A percentile compares a stretch with the other conserved stretches of the same genome.
Conservation (phyloP, 495 filamentous ascomycete genomes). For the Pyrenula aspistea region DNA sequence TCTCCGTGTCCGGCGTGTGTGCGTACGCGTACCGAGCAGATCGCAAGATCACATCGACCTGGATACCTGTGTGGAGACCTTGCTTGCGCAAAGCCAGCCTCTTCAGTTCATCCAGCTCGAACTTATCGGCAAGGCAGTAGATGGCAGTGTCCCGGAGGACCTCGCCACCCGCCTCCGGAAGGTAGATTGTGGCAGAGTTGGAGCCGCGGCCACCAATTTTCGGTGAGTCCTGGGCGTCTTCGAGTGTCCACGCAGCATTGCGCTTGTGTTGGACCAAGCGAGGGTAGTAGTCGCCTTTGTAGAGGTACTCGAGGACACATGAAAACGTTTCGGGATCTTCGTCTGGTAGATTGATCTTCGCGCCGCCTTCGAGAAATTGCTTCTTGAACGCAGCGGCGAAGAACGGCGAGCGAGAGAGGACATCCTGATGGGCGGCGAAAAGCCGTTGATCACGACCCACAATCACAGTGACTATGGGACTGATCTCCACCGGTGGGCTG, state of each 20-base stretch:
- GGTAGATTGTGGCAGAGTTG: constrained; percentile 65
- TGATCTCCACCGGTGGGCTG: constrained; percentile 44
- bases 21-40: constrained; percentile 89
- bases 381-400: constrained; percentile 43
- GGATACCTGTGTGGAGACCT: constrained; percentile 74
- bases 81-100: constrained; percentile 83
- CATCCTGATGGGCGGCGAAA: constrained; percentile 61
- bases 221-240: constrained; percentile 37
- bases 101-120: constrained; percentile 78
- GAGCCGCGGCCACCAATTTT: constrained; percentile 44
- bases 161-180: constrained; percentile 51
- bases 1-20: constrained; percentile 84
- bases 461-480: constrained; percentile 72
- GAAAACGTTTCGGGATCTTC: constrained; percentile 57
- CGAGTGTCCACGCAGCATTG: constrained; percentile 53
- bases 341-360: constrained; percentile 46
- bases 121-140: constrained; percentile 83
- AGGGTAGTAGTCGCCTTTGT: constrained; percentile 61
- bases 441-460: constrained; percentile 71
- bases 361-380: constrained; percentile 41
- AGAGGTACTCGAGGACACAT: constrained; percentile 56
- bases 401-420: constrained; percentile 46
- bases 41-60: constrained; percentile 75
- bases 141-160: constrained; percentile 82
- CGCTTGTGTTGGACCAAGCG: constrained; percentile 36